Conservation (phyloP, 2,329 filamentous ascomycete genomes). For the Nigrospora oryzae region DNA sequence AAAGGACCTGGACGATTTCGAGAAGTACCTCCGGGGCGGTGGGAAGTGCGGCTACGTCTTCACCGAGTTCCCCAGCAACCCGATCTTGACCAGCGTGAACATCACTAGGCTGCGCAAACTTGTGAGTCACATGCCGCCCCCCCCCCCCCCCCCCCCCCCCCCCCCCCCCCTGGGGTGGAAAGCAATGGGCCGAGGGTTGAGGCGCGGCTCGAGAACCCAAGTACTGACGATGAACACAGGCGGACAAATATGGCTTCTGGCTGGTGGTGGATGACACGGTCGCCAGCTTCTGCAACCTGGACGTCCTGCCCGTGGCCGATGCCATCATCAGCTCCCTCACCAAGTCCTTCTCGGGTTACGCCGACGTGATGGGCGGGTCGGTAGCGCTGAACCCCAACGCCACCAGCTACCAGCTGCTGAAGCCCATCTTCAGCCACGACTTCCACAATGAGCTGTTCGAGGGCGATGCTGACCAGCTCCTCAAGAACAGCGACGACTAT, state of each 20-base stretch:
- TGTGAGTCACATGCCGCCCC: constrained; percentile 23
- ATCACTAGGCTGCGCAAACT: constrained; percentile 27
- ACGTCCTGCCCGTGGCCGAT: constrained; percentile 40
- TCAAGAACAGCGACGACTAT: constrained; percentile 35
- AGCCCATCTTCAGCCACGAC: constrained; percentile 11
- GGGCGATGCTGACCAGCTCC: constrained; percentile 34
- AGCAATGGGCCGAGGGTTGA: too few species aligned
- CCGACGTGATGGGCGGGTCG: constrained; percentile 26
- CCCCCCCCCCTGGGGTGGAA: too few species aligned
- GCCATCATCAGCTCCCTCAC: constrained; percentile 36
- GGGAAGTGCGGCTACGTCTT: constrained; percentile 35
- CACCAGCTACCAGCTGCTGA: constrained; percentile 7
- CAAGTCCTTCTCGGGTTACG: constrained; percentile 50
- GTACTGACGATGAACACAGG: constrained; percentile 1
- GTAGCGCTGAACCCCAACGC: constrained; percentile 13
- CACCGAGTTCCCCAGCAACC: constrained; percentile 42
- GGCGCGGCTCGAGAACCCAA: background rate
- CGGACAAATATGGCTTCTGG: constrained; percentile 33
- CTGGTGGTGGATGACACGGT: constrained; percentile 40
- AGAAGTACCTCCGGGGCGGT: constrained; percentile 31
- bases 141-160: too few species aligned
- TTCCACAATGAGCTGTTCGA: constrained; percentile 38
- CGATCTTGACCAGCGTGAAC: constrained; percentile 31
- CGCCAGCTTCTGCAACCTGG: constrained; percentile 38
- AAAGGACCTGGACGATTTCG: constrained; percentile 32